Base-by-base conservation (phyloP, 495 filamentous ascomycete genomes). In the Trichoderma erinaceum region DNA sequence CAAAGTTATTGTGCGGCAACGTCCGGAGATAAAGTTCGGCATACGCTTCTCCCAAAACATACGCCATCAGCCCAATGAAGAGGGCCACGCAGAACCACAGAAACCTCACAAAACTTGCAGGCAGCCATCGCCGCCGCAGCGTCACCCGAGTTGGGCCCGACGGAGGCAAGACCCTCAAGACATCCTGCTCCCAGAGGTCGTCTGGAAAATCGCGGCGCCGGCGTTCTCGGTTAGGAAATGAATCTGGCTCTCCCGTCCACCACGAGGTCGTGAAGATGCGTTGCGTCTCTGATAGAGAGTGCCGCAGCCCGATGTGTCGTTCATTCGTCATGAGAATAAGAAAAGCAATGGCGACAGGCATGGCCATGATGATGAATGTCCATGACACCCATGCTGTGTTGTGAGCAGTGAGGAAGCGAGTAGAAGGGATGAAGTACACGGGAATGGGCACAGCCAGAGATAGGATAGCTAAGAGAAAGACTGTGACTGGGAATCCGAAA, bases 71-170 rank as follows among this genome's bases (percentile, higher is more conserved):
- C 27, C 82, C 84, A 68, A 89, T 82, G 48, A 78, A 80, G n/a
- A 89, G 75, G 2, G 86, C 85, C 41, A 80, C 73, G 72, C 85
- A 87, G 72, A 89, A 89, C 86, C 86, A 89, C n/a, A 89, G 76
- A 43, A 89, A 89, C 11, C 86, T 80, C 61, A 87, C 79, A 70
- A 88, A 89, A 72, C 84, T 86, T 35, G 84, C 84, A 4, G 84
- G 84, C 7, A 87, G 73, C 84, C 84, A 87, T 29, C 74, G 75
- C 12, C 80, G 77, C 66, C 77, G 76, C 68, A 82, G 68, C 0
- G 56, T 21, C 23, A 61, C 56, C 16, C 56, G 32, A 10, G 56
- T 29, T 5, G 56, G 15, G 0, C 56, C 25, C 3, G 56, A 61
- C 2, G 56, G 56, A 29, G 56, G 56, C 56, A 61, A 12, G n/a